Base-by-base conservation (phyloP, 306 rosid genomes). In the Calophaca sinica region DNA sequence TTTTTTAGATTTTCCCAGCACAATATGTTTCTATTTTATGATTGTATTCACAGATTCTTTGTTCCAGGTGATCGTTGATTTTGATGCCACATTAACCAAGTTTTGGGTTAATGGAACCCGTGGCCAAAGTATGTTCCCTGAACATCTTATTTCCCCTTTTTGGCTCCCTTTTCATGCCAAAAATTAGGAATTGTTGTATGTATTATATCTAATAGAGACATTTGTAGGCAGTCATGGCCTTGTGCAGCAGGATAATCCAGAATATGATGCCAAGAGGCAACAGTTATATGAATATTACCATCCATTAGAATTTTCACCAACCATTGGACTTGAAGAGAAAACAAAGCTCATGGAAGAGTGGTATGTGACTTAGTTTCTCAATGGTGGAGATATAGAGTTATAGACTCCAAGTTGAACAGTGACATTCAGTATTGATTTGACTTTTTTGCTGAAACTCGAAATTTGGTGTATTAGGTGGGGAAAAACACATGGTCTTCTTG, bases 271-370 rank as follows among this genome's bases (percentile, higher is more conserved):
- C 62, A 94, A 86, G 69, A 87, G 97, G 81, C 85, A 73, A 77
- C 84, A 89, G 67, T 82, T 94, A 45, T 86, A 76, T 79, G 89
- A 87, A 2, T 71, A 94, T 70, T 94, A 94, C 79, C 96, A 90
- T 77, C 98, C 97, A 0, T 75, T 94, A 69, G 98, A 94, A 74
- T 94, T 91, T 78, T 90, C 96, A 0, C 90, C 88, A 9, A 82
- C 88, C 31, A 82, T 94, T 71, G 91, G 88, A 62, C 61, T 85
- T 28, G 88, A 91, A 74, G 94, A 91, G 85, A 94, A 94, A 76
- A 86, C 93, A 3, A 88, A 87, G 86, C 96, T 89, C 80, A 94
- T 94, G 98, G 94, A 91, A 86, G 96, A 91, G 79, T 94, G 98
- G 97, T 91, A 79, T 55, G 82, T 84, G 38, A 68, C 48, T 68